phyloP scores from a whole-genome alignment of 441 rosid genomes.

The Erodium moschatum region DNA sequence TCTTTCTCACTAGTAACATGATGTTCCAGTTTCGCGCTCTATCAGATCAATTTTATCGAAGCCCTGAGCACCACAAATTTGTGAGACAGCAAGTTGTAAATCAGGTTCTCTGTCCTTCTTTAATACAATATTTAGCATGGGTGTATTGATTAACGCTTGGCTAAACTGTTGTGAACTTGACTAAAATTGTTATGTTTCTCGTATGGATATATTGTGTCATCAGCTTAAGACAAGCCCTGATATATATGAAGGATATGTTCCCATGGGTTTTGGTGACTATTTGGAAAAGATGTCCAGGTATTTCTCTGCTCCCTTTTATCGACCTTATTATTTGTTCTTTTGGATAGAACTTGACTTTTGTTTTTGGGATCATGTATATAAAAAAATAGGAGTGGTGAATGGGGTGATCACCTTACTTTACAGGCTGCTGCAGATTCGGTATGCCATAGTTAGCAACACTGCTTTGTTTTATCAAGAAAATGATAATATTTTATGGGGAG shows the following conservation, averaged over 20 bases:
- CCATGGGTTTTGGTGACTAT: conserved; percentile 43
- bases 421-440: conserved; percentile 56
- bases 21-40: conserved; percentile 44
- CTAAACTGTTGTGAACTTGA: background rate
- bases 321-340: conserved; percentile 12
- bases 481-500: background rate
- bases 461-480: background rate
- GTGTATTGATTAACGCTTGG: conserved; percentile 1
- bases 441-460: conserved; percentile 10
- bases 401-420: conserved; percentile 53
- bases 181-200: conserved; percentile 18
- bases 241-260: conserved; percentile 42
- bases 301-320: conserved; percentile 16
- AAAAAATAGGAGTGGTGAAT: conserved; percentile 41
- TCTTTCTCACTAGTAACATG: conserved; percentile 21
- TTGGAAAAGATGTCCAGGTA: conserved; percentile 48
- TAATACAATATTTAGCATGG: background rate
- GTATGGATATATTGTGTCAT: conserved; percentile 19
- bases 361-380: conserved; percentile 16
- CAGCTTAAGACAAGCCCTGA: conserved; percentile 41
- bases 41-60: conserved; percentile 40
- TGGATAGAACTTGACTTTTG: conserved; percentile 13
- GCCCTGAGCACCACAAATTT: conserved; percentile 42
- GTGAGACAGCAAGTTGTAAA: conserved; percentile 38
- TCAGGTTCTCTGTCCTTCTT: conserved; percentile 29